These are phyloP conservation scores for Gilbertella persicaria DNA, from an alignment of 371 early-diverging fungal species.

Conservation along the genomic window DNA sequence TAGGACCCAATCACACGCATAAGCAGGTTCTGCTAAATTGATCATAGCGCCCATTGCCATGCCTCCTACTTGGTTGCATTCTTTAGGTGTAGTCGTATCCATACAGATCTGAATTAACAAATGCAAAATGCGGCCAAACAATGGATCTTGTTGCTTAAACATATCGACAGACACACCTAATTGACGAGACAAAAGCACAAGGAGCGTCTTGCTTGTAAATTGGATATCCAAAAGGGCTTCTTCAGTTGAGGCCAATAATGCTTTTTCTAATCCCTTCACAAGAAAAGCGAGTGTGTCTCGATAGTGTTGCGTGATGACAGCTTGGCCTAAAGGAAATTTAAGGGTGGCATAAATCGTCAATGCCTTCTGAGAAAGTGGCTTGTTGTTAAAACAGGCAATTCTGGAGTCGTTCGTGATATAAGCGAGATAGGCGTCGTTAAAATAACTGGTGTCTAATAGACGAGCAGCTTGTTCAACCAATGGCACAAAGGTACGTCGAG, in stretches of 20 bases:
- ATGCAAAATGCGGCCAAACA: constrained; percentile 21
- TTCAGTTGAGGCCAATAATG: constrained; percentile 5
- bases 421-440: constrained; percentile 9
- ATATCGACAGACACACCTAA: constrained; percentile 12
- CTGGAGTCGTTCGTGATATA: constrained; percentile 4
- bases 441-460: constrained; percentile 18
- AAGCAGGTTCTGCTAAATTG: constrained; percentile 30
- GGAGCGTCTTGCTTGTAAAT: constrained; percentile 38
- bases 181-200: constrained; percentile 42
- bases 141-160: constrained; percentile 14
- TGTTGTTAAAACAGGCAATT: constrained; percentile 14
- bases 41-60: constrained; percentile 49
- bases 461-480: constrained; percentile 36
- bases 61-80: constrained; percentile 51
- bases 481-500: constrained; percentile 49
- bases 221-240: no score
- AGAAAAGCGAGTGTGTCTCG: constrained; percentile 24
- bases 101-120: constrained; percentile 34
- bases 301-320: constrained; percentile 20
- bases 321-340: constrained; percentile 40
- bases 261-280: constrained; percentile 13
- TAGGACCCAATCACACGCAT: constrained; percentile 36
- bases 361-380: constrained; percentile 40
- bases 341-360: constrained; percentile 41
- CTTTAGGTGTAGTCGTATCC: constrained; percentile 35